Base-by-base conservation (phyloP, 2,329 filamentous ascomycete species). In the Scedosporium dehoogii region DNA sequence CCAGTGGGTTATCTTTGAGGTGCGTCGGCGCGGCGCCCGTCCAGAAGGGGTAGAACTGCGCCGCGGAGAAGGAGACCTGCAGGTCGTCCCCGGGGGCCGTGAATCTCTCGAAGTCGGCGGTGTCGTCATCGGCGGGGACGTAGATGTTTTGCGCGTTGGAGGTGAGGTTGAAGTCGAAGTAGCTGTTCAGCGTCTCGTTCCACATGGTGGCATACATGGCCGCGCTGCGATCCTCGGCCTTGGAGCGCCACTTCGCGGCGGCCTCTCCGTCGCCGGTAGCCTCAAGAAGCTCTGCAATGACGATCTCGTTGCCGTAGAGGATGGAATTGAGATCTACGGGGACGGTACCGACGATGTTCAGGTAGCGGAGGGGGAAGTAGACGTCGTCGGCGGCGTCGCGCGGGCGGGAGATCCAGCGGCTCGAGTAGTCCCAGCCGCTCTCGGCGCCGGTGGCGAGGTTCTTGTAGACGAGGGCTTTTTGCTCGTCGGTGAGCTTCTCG, bases 31-130 rank as follows among this genome's bases (percentile, higher is more conserved):
- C 86, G 1, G 86, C 84, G 21, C 86, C 85, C 1, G 83, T 82
- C 85, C 86, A 89, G 77, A 88, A 88, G 1, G 86, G 86, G 69
- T 85, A 88, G 71, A 86, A 83, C 69, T 88, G 85, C 0, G 80
- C 80, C 7, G 82, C 71, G 63, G 81, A 73, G 69, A 88, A 87
- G 63, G 81, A 68, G 23, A 87, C 74, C 69, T 88, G 83, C 46
- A 81, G 71, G 48, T 81, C 84, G 1, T 75, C 33, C 33, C 14
- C 67, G 3, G 85, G 84, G 0, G 83, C 82, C 10, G 72, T 74
- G 7, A 65, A 64, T n/a, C 63, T 69, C 10, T 74, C 73, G 4
- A 67, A 64, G 3, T 64, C 38, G 4, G 64, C 63, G 1, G 72
- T 68, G 65, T 82, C 79, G 3, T 72, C 67, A 65, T 85, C 82